Percentiles rank a stretch among this genome's conserved stretches.
phyloP scores from a whole-genome alignment of 2,329 filamentous ascomycete genomes.

The Talaromyces pinophilus region DNA sequence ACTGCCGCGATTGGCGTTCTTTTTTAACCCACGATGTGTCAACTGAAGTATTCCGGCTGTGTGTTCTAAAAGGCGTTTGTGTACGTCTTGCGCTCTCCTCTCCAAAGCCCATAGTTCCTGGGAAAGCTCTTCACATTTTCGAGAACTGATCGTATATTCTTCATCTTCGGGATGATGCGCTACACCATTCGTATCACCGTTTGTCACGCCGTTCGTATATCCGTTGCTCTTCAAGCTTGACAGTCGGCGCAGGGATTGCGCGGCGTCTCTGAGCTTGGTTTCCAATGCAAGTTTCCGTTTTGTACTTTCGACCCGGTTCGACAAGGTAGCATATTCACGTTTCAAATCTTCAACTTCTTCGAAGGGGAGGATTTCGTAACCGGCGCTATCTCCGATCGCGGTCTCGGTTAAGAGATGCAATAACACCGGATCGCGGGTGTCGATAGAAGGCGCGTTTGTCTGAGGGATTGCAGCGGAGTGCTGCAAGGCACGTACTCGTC shows the following conservation, averaged over 20 bases:
- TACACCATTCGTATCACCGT: conserved; percentile 53
- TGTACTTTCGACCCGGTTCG: conserved; percentile 76
- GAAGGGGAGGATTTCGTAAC: conserved; percentile 81
- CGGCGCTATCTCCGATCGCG: conserved; percentile 81
- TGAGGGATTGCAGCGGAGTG: conserved; percentile 56
- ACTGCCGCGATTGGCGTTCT: conserved; percentile 50
- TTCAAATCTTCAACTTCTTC: conserved; percentile 91
- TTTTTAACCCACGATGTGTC: conserved; percentile 75
- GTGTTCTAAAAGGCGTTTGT: conserved; percentile 78
- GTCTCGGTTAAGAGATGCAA: conserved; percentile 93
- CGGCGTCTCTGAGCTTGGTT: conserved; percentile 91
- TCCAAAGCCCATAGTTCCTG: conserved; percentile 78
- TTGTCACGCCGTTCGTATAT: conserved; percentile 52
- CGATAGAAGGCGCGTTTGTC: conserved; percentile 42
- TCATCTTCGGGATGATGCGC: conserved; percentile 62
- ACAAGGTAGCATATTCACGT: conserved; percentile 74
- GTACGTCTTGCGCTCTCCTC: conserved; percentile 71
- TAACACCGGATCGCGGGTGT: conserved; percentile 64
- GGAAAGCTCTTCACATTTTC: conserved; percentile 82
- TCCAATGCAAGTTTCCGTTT: conserved; percentile 84
- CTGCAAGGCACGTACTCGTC: conserved; percentile 25
- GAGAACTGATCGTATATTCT: conserved; percentile 72
- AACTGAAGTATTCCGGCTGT: conserved; percentile 90
- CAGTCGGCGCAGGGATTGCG: conserved; percentile 79
- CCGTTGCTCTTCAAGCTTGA: conserved; percentile 65